Evolutionary conservation across 2,329 filamentous ascomycete genomes (phyloP), one percentile per base, ranked within the genome.

Genomic region (Colletotrichum theobromicola): DNA sequence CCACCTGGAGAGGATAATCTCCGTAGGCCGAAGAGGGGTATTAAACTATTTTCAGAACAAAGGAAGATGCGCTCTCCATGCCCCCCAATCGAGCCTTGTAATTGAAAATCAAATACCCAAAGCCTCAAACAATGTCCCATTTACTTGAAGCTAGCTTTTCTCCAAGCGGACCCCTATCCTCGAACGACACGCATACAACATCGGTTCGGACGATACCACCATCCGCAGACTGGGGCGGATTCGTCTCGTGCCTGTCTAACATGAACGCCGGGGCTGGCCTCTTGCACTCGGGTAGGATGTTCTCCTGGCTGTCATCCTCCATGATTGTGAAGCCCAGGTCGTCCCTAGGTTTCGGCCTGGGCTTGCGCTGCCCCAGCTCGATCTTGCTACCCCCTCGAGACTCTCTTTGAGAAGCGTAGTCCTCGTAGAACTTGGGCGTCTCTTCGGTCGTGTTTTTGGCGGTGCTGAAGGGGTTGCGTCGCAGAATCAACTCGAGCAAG

Each of bases 321-420:
- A 76, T 32, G 16, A 77, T 76, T 26, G 76, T 77, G 24, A 77
- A 61, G 1, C 75, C 76, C 2, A 77, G 68, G 2, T 72, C 69
- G 28, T 77, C 76, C 10, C 42, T 37, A 13, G 37, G 67, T 55
- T 73, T 77, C 13, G 35, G 35, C 28, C 35, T 69, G 12, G 72
- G 53, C 30, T 69, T 77, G 9, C 72, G 75, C 34, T 68, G 72
- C 5, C 76, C 72, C 13, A 76, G 68, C 16, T 77, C 71, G 13
- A 67, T 67, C 18, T 46, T 58, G 65, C 65, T 60, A 12, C 65
- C 65, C 6, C 32, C 53, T 24, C 34, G 24, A 6, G 65, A 67
- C 18, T 30, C 65, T 5, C 65, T 32, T 1, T 32, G 50, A 10
- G 53, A 60, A 34, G 34, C 53, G 53, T 30, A 67, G 24, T 67